A percentile compares a stretch with the other conserved stretches of the same genome.
These are phyloP conservation scores for Cladophialophora bantiana DNA, from an alignment of 2,329 filamentous ascomycete genomes.

Conservation along the genomic window DNA sequence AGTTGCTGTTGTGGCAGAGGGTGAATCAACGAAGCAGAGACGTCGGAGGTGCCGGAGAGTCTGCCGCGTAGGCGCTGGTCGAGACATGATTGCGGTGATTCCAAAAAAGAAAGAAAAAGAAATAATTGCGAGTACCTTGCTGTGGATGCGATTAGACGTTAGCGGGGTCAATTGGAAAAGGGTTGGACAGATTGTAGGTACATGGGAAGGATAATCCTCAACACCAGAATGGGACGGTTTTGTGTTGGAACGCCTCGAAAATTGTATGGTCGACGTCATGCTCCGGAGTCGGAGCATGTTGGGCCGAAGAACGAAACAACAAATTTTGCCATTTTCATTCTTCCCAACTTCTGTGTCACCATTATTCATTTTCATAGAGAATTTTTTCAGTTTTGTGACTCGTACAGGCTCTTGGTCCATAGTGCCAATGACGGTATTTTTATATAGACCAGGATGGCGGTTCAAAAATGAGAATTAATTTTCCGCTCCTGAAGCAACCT, in stretches of 20 bases:
- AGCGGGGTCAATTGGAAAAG: background rate
- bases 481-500: too few species aligned
- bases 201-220: background rate
- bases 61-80: constrained; percentile 30
- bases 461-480: too few species aligned
- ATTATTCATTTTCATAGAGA: background rate
- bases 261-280: constrained; percentile 11
- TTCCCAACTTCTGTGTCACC: background rate
- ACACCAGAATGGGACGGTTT: background rate
- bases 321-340: background rate
- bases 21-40: constrained; percentile 19
- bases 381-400: too few species aligned
- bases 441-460: too few species aligned
- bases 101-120: background rate
- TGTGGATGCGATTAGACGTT: background rate
- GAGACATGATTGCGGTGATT: constrained; percentile 16
- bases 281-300: constrained; percentile 14
- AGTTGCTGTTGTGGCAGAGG: constrained; percentile 9
- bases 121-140: background rate
- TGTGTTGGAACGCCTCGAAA: background rate
- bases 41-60: constrained; percentile 32
- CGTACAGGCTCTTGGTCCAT: too few species aligned
- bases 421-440: too few species aligned
- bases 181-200: background rate
- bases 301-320: background rate